Evolutionary conservation across 306 rosid species (phyloP), one percentile per base, ranked within the genome.

Genomic region (Pterocarpus macrocarpus): DNA sequence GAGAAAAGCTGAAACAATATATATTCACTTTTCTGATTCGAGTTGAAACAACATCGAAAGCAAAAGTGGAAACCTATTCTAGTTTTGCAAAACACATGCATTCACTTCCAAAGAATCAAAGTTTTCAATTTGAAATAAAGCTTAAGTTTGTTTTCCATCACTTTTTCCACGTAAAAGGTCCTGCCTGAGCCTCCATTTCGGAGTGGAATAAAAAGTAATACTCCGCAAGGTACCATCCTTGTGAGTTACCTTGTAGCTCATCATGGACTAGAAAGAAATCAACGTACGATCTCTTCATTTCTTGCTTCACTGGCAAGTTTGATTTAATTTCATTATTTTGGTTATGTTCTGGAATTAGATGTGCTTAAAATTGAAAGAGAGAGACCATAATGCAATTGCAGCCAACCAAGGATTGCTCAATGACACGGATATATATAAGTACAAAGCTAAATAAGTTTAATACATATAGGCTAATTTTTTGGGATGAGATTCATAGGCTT

Each of bases 21-120:
- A 14, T 28, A 22, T 30, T 30, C 13, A 5, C 5, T 63, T 45
- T 4, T 16, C 28, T 47, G 2, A 2, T 58, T 74, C n/a, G 47
- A 45, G 30, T 75, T 61, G 61, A 62, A 33, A 43, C 16, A 44
- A 62, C 59, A 76, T n/a, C 44, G 57, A 57, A 28, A 73, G 65
- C 65, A 17, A 39, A 5, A 11, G 32, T 33, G 64, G 28, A 56
- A 17, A 35, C 15, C 36, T 55, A 4, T 47, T 36, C 56, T 28
- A 1, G 12, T 33, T 14, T 4, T 36, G 52, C 14, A 39, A 30
- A 36, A 68, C 17, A 8, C 52, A 53, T 52, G 41, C 64, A 50
- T 47, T 61, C 34, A 30, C 14, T 73, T 43, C 2, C 38, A 59
- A 41, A 43, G 69, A 32, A 13, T 34, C 1, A 28, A 28, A 13